Evolutionary conservation across 1,139 yeast species (phyloP), one percentile per base, ranked within the genome.

Genomic region (Nakaseomyces kungkrabaensis): DNA sequence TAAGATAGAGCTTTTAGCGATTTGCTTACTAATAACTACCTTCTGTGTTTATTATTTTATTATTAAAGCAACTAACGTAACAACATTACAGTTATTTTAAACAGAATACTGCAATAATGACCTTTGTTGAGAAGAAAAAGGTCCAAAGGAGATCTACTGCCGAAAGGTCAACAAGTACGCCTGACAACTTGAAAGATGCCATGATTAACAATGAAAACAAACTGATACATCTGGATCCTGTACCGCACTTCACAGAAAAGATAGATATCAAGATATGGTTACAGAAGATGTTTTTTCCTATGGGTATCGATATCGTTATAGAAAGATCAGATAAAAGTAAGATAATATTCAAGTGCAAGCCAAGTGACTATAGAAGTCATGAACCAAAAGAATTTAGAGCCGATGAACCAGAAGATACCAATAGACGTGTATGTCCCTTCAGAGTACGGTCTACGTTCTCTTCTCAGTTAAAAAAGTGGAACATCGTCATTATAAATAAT

Each of bases 261-360:
- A 63, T 70, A 37, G 78, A 76, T 33, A 80, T 83, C 57, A 83
- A 83, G 63, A 86, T 88, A 1, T 83, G 89, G 89, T 63, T 83
- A 44, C 82, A 73, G 58, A 68, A 73, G 38, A 69, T 70, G 50
- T 67, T 75, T 45, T 68, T 70, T 24, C 68, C 73, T 8, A 72
- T 74, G 50, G 85, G 86, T 1, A 77, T 83, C 37, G 72, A 73
- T 50, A 71, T 83, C 17, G 89, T 81, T 5, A 82, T 82, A 52
- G 89, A 82, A 64, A 68, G 92, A 49, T 80, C 86, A 1, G 92
- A 83, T 62, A 75, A 76, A 38, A 70, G 78, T 45, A 83, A 83
- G 64, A 81, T 82, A 40, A 82, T 83, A 17, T 83, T 83, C 68
- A 79, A 81, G 59, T 83, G 92, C 62, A 82, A 81, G 61, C 73